Evolutionary conservation across 257 asterid genomes (phyloP).

Genomic region (Hygrophila difformis): DNA sequence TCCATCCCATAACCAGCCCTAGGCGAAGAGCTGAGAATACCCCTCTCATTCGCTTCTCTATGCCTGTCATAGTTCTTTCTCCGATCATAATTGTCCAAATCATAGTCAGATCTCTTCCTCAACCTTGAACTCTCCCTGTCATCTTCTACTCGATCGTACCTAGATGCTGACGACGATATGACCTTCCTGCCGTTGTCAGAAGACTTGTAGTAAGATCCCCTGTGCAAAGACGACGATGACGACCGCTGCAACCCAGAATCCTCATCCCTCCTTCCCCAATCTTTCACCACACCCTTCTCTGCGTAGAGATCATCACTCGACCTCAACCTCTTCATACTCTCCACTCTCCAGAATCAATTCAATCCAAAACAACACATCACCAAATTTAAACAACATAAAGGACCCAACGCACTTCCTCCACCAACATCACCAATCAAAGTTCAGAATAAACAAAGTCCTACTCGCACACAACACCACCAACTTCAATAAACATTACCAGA

Average conservation of each 20-base stretch:
- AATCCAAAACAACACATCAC: slow-evolving; percentile 15
- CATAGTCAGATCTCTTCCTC: slow-evolving; percentile 64
- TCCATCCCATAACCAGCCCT: slow-evolving; percentile 59
- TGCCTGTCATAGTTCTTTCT: slow-evolving; percentile 67
- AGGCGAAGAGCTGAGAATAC: slow-evolving; percentile 64
- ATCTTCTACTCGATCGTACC: slow-evolving; percentile 73
- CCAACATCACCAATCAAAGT: slow-evolving; percentile 5
- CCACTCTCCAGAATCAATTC: slow-evolving; percentile 11
- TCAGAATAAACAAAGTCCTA: not conserved
- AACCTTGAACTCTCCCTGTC: slow-evolving; percentile 67
- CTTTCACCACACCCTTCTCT: slow-evolving; percentile 60
- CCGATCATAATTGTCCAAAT: slow-evolving; percentile 56
- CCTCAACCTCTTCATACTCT: slow-evolving; percentile 73
- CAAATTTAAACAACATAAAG: slow-evolving; percentile 11
- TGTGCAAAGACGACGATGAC: slow-evolving; percentile 50
- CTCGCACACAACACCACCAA: slow-evolving; percentile 3
- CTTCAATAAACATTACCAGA: slow-evolving; percentile 14
- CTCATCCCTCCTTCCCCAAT: slow-evolving; percentile 89
- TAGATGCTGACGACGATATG: slow-evolving; percentile 55
- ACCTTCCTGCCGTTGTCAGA: slow-evolving; percentile 72
- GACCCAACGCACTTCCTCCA: slow-evolving; percentile 3
- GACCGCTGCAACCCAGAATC: slow-evolving; percentile 55
- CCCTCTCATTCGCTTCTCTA: slow-evolving; percentile 62
- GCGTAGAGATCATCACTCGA: slow-evolving; percentile 85
- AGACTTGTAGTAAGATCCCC: slow-evolving; percentile 65